These are phyloP conservation scores for Bryum argenteum DNA, from an alignment of 225 moss, liverwort and hornwort genomes.

Conservation along the genomic window DNA sequence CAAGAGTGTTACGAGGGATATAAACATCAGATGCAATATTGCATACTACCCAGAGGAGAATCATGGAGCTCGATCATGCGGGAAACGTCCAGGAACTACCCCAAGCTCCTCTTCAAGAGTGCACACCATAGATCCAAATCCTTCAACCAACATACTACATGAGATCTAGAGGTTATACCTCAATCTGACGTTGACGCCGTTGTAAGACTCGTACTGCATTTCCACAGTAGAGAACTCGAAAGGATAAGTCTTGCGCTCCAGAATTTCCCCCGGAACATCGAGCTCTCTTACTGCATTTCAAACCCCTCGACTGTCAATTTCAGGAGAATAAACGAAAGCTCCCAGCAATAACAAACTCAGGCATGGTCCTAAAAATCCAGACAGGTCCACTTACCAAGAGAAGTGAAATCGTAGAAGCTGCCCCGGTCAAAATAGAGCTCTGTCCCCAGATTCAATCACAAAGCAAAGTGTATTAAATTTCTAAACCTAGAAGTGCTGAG, in stretches of 20 bases:
- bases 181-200: constrained; percentile 96
- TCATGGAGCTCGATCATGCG: not conserved
- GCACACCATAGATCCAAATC: not conserved
- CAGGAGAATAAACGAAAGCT: constrained; percentile 10
- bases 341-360: constrained; percentile 25
- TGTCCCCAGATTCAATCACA: constrained; percentile 34
- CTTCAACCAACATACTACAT: not conserved
- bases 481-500: not conserved
- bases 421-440: constrained; percentile 94
- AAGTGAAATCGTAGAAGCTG: constrained; percentile 91
- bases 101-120: not conserved
- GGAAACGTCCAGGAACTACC: constrained; percentile 15
- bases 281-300: constrained; percentile 77
- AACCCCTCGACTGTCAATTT: constrained; percentile 19
- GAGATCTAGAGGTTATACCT: constrained; percentile 46
- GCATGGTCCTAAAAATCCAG: not conserved
- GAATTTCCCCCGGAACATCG: constrained; percentile 94
- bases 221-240: constrained; percentile 99
- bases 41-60: not conserved
- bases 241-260: constrained; percentile 91
- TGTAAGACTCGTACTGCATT: constrained; percentile 99
- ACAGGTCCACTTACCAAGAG: constrained; percentile 64
- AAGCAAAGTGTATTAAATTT: not conserved
- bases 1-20: constrained; percentile 11
- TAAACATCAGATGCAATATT: constrained; percentile 8